Base-by-base conservation (phyloP, 371 early-diverging fungal species). In the Funneliformis caledonium region DNA sequence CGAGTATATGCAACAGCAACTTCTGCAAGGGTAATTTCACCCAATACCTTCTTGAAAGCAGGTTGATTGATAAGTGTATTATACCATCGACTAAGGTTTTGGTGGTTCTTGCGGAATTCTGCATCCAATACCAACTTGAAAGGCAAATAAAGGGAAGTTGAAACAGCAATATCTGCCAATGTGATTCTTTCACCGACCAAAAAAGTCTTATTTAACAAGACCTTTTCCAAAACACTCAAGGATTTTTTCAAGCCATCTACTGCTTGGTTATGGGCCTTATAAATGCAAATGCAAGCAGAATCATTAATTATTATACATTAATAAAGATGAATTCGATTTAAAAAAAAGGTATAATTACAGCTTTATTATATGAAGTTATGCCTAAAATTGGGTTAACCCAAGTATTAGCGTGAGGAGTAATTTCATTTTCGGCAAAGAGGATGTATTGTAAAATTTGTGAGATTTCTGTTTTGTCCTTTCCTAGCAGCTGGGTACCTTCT, bases 121-220 rank as follows among this genome's bases (percentile, higher is more conserved):
- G 89, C 85, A 45, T 91, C 91, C 68, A 92, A 90, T 81, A 90
- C 84, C 52, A 81, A 37, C 84, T 88, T 89, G 93, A 85, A 96
- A 78, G 89, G 85, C 73, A 81, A 47, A 77, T 89, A 76, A 83
- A 97, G 89, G 62, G 92, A 78, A 76, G 87, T 83, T 82, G 89
- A 91, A 64, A 93, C 84, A 81, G 89, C 81, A 84, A 97, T 92
- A 87, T 97, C 98, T 74, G 98, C 98, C 48, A 96, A 85, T 82
- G 98, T 97, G 84, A 97, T 83, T 76, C 88, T 88, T 87, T 97
- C 96, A 80, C 96, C 97, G 61, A 97, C 97, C 79, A 97, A 88
- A 92, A 91, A 97, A 82, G 97, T 96, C 87, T 91, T 90, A 89
- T 87, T 90, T 80, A 91, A 80, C 31, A 97, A 87, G 82, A 93